Base-by-base conservation (phyloP, 441 rosid species). In the Pelargonium fulgidum region DNA sequence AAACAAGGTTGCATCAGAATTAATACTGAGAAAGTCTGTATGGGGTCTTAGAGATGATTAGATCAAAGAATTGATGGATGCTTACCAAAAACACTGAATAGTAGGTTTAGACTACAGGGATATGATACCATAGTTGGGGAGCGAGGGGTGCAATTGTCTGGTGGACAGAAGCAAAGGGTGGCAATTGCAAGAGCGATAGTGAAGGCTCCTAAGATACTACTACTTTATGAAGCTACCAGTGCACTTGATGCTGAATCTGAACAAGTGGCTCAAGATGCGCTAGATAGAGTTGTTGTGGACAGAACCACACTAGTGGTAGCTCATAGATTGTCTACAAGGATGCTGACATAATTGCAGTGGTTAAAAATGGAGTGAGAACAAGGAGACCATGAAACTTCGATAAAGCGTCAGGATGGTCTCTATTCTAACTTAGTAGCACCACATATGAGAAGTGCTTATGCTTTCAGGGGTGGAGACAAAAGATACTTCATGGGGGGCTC, bases 131-230 rank as follows among this genome's bases (percentile, higher is more conserved):
- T 75, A 24, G 96, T 83, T 0, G 97, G 98, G 10, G 95, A 92
- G 50, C 75, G 91, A 72, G 98, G 98, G 62, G 76, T 80, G 14
- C 95, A 90, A 7, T 8, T 88, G 73, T 89, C 93, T 0, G 89
- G 96, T 0, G 86, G 97, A 3, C 96, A 90, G 67, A 92, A 90
- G 77, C 89, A 92, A 70, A 66, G 91, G 63, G 84, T 90, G 66
- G 98, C 89, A 7, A 87, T 89, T 47, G 91, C 91, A 0, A 81
- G 96, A 2, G 97, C 98, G 0, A 84, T 92, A 0, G 79, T 83
- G 0, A 92, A 84, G 64, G 82, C 72, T 42, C 93, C 91, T 0
- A 89, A 79, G 66, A 78, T 87, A 72, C 62, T 89, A 61, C 80
- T 87, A 0, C 70, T 85, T 1, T 87, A 87, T 33, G 96, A 92